A percentile compares a stretch with the other conserved stretches of the same genome.
phyloP scores from a whole-genome alignment of 257 asterid species.

The Pogostemon cablin region DNA sequence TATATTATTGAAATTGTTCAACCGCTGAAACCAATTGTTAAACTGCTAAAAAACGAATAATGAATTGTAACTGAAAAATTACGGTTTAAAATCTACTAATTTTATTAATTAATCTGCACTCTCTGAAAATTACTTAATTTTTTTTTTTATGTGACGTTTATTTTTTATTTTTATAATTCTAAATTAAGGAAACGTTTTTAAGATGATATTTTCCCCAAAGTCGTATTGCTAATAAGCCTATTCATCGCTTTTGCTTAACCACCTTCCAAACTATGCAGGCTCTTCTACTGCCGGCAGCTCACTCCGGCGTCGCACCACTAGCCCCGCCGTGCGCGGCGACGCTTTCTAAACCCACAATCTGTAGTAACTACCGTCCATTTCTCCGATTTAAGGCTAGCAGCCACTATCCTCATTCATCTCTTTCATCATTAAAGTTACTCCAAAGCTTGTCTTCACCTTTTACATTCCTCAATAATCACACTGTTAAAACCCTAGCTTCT shows the following conservation, averaged over 20 bases:
- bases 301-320: slow-evolving; percentile 60
- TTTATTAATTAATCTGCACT: too few species aligned
- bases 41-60: too few species aligned
- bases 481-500: slow-evolving; percentile 49
- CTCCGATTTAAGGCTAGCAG: slow-evolving; percentile 33
- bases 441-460: slow-evolving; percentile 43
- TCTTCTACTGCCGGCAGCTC: slow-evolving; percentile 74
- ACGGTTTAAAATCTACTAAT: too few species aligned
- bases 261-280: slow-evolving; percentile 62
- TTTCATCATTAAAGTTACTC: slow-evolving; percentile 43
- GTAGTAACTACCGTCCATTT: slow-evolving; percentile 30
- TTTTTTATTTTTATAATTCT: neutral
- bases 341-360: slow-evolving; percentile 28
- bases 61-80: too few species aligned
- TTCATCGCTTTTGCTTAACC: slow-evolving; percentile 23
- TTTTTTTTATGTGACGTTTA: neutral
- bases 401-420: slow-evolving; percentile 41
- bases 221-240: neutral
- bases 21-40: too few species aligned
- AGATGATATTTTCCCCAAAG: neutral
- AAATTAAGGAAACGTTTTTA: neutral
- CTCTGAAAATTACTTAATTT: too few species aligned
- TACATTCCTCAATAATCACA: slow-evolving; percentile 33
- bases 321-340: slow-evolving; percentile 36
- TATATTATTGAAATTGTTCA: too few species aligned